Conservation (phyloP, 495 filamentous ascomycete species). For the Apiosordaria backusii region DNA sequence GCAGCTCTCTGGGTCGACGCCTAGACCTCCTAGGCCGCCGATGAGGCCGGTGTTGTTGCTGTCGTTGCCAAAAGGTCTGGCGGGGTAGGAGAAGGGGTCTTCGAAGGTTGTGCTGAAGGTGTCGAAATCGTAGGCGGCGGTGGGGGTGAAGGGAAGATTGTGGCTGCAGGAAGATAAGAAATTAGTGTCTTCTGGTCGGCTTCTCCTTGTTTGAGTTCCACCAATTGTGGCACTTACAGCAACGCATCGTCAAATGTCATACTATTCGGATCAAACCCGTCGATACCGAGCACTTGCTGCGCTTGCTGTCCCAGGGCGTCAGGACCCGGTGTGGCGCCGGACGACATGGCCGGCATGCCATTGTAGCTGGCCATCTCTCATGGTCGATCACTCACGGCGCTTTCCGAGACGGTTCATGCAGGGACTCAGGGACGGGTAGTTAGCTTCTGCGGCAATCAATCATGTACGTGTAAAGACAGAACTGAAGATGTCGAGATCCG, state of each 20-base stretch:
- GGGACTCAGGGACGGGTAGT: neutral
- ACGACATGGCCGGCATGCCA: conserved; percentile 42
- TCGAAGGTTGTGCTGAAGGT: conserved; percentile 59
- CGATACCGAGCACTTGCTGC: neutral
- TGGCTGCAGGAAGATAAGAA: neutral
- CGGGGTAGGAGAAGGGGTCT: conserved; percentile 59
- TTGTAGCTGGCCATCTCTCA: conserved; percentile 49
- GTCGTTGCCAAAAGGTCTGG: conserved; percentile 37
- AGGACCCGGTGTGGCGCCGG: conserved; percentile 32
- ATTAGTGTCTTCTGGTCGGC: neutral
- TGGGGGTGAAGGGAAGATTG: conserved; percentile 48
- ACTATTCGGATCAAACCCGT: conserved; percentile 18
- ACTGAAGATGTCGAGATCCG: neutral
- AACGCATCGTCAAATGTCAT: conserved; percentile 45
- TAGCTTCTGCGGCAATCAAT: no score
- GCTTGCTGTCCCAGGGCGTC: conserved; percentile 40
- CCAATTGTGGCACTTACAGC: conserved; percentile 33
- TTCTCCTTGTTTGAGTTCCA: neutral
- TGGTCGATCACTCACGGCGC: conserved; percentile 27
- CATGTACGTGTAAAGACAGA: neutral
- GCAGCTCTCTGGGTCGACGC: neutral
- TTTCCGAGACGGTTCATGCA: neutral
- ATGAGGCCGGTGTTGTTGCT: conserved; percentile 19
- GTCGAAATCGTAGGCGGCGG: conserved; percentile 53
- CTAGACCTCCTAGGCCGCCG: neutral